Evolutionary conservation across 2,329 filamentous ascomycete genomes (phyloP).

Genomic region (Exophiala bonariae): DNA sequence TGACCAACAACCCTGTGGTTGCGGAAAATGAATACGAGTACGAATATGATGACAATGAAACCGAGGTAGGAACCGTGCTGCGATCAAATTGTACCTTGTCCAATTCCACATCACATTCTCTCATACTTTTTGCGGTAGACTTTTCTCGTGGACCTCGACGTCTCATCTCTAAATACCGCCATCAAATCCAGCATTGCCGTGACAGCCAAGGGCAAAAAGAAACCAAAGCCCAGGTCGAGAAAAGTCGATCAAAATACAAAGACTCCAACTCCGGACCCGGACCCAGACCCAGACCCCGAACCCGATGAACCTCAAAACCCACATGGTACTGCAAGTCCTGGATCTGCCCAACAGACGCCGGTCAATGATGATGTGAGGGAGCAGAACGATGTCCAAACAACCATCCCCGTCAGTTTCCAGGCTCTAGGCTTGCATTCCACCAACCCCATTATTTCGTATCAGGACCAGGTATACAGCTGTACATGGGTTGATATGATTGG

Average conservation of each 20-base stretch:
- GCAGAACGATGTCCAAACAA: slow-evolving; percentile 35
- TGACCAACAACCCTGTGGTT: background rate
- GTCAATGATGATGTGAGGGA: slow-evolving; percentile 26
- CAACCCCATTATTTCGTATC: slow-evolving; percentile 77
- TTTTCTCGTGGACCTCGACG: slow-evolving; percentile 61
- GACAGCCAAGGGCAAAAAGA: slow-evolving; percentile 15
- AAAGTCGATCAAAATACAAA: background rate
- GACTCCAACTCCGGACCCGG: slow-evolving; percentile 8
- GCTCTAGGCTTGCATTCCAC: slow-evolving; percentile 77
- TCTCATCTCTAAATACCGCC: slow-evolving; percentile 47
- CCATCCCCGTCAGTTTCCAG: slow-evolving; percentile 55
- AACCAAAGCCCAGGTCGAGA: slow-evolving; percentile 1
- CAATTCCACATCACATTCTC: slow-evolving; percentile 1
- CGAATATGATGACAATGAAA: slow-evolving; percentile 58
- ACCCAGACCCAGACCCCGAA: slow-evolving; percentile 18
- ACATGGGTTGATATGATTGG: slow-evolving; percentile 81
- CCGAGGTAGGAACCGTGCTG: slow-evolving; percentile 45
- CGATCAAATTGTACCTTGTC: background rate
- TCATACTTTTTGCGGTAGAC: slow-evolving; percentile 39
- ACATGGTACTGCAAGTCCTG: slow-evolving; percentile 5
- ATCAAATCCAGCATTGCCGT: slow-evolving; percentile 28
- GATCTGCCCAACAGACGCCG: too few species aligned
- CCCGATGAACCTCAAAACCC: slow-evolving; percentile 5
- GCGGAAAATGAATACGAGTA: slow-evolving; percentile 53
- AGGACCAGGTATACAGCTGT: slow-evolving; percentile 75